Evolutionary conservation across 345 rosid genomes (phyloP).

Genomic region (Stellera chamaejasme): DNA sequence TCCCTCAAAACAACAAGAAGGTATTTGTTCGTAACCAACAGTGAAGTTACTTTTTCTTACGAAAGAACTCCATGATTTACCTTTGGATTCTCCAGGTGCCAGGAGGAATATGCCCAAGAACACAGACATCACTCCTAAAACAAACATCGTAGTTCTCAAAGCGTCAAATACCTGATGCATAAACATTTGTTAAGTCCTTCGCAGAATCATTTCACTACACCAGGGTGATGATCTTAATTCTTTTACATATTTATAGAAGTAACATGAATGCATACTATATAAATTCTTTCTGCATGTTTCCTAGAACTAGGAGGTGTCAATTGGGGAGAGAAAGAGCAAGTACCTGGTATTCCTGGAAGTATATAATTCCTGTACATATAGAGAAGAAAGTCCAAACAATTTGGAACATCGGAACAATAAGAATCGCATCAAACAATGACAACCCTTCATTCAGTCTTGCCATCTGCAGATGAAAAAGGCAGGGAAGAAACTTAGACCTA

Average conservation of each 20-base stretch:
- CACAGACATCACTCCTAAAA: constrained; percentile 78
- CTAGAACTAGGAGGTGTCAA: neutral
- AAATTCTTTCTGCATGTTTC: too few species aligned
- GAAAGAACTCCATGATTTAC: constrained; percentile 15
- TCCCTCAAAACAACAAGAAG: too few species aligned
- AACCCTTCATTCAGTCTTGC: constrained; percentile 92
- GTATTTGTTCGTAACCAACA: too few species aligned
- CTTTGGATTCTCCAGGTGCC: constrained; percentile 94
- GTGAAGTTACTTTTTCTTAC: too few species aligned
- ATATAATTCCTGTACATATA: constrained; percentile 93
- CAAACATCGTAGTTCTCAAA: constrained; percentile 87
- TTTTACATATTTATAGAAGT: too few species aligned
- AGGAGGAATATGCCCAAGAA: constrained; percentile 83
- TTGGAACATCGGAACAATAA: constrained; percentile 99
- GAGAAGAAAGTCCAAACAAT: constrained; percentile 99
- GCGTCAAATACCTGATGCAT: constrained; percentile 74
- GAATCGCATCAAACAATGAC: constrained; percentile 86
- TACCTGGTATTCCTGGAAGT: constrained; percentile 99
- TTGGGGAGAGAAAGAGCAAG: constrained; percentile 9
- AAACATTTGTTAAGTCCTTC: constrained; percentile 8
- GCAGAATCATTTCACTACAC: neutral
- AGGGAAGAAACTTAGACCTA: too few species aligned
- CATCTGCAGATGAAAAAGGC: constrained; percentile 49
- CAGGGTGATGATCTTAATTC: too few species aligned
- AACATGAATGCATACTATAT: too few species aligned